Evolutionary conservation across 2,329 filamentous ascomycete genomes (phyloP).

Genomic region (Epichloe amarillans): DNA sequence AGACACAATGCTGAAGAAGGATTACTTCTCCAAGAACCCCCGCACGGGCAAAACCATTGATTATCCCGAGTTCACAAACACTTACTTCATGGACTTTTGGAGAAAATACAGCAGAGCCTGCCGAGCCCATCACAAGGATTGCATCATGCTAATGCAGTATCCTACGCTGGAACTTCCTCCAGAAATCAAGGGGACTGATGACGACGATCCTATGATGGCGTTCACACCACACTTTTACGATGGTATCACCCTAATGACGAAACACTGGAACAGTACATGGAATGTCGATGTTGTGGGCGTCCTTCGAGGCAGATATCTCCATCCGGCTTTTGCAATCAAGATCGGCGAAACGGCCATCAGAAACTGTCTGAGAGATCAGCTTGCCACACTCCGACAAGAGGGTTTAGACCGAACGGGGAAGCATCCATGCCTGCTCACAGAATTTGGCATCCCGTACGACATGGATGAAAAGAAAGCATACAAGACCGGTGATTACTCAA

Average conservation of each 20-base stretch:
- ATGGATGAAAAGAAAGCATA: slow-evolving; percentile 97
- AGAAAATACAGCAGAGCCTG: slow-evolving; percentile 63
- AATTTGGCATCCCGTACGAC: slow-evolving; percentile 96
- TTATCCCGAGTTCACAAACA: slow-evolving; percentile 79
- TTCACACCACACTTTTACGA: slow-evolving; percentile 97
- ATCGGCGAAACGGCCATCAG: slow-evolving; percentile 87
- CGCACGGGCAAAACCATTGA: slow-evolving; percentile 59
- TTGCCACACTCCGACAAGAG: slow-evolving; percentile 71
- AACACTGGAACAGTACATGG: slow-evolving; percentile 97
- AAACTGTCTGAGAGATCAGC: slow-evolving; percentile 82
- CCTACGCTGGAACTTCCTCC: slow-evolving; percentile 88
- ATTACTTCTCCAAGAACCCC: slow-evolving; percentile 78
- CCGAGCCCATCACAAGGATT: slow-evolving; percentile 60
- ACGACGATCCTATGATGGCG: slow-evolving; percentile 81
- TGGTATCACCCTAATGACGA: slow-evolving; percentile 89
- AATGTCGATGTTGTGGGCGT: slow-evolving; percentile 94
- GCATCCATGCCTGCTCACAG: slow-evolving; percentile 80
- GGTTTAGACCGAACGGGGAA: slow-evolving; percentile 79
- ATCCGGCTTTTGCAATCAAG: slow-evolving; percentile 83
- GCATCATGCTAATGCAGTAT: slow-evolving; percentile 82
- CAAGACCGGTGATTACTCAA: slow-evolving; percentile 87
- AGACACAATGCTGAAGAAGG: slow-evolving; percentile 65
- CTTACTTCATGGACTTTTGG: slow-evolving; percentile 81
- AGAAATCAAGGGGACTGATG: slow-evolving; percentile 68
- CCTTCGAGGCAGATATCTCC: slow-evolving; percentile 74